These are phyloP conservation scores for Mycena crocata DNA, from an alignment of 768 basidiomycete species.

Conservation along the genomic window DNA sequence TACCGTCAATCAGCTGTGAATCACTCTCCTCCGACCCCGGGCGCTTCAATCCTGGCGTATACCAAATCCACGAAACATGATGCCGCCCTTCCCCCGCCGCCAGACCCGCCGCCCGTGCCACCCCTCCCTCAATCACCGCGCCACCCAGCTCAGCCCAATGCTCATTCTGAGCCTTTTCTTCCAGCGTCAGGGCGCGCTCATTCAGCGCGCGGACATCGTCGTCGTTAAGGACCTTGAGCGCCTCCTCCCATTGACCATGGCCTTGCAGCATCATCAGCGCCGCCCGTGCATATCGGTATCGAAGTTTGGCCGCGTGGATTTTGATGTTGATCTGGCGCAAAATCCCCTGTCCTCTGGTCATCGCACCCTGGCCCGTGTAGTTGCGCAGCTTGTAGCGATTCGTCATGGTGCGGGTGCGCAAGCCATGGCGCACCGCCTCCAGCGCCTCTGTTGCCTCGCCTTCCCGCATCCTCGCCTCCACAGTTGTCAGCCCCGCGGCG, in stretches of 20 bases:
- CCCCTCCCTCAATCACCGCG: too few species aligned
- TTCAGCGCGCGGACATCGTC: slow-evolving; percentile 10
- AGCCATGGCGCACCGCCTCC: neutral
- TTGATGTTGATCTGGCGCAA: neutral
- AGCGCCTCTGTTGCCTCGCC: neutral
- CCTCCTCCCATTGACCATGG: slow-evolving; percentile 1
- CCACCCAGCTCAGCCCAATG: too few species aligned
- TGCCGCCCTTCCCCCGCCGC: neutral
- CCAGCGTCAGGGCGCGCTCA: slow-evolving; percentile 5
- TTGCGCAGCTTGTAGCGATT: slow-evolving; percentile 9
- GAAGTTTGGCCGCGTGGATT: slow-evolving; percentile 3
- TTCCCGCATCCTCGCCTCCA: neutral
- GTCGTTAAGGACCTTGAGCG: neutral
- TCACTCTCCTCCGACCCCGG: neutral
- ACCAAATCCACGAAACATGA: slow-evolving; percentile 6
- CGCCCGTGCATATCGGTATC: slow-evolving; percentile 1
- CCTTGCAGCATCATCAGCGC: neutral
- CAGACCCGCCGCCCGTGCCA: too few species aligned
- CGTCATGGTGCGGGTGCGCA: slow-evolving; percentile 8
- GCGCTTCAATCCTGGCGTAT: neutral
- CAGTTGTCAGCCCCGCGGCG: neutral
- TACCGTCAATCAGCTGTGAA: neutral
- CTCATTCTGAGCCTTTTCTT: too few species aligned
- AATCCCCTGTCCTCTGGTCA: neutral
- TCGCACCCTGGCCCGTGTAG: neutral